Evolutionary conservation across 2,329 filamentous ascomycete species (phyloP).

Genomic region (Colletotrichum sp.): DNA sequence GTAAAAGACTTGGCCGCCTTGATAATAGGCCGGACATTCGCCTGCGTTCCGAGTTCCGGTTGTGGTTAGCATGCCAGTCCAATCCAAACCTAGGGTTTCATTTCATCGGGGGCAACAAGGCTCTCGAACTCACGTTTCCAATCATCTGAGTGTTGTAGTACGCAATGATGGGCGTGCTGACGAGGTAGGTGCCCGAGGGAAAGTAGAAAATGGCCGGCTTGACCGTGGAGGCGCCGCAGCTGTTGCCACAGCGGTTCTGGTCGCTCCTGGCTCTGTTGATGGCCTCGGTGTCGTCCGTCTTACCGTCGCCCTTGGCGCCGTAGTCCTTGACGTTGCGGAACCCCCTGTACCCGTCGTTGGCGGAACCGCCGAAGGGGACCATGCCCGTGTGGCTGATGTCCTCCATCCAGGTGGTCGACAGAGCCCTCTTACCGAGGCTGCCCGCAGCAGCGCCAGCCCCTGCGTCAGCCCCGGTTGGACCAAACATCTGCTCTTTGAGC

Average conservation of each 20-base stretch:
- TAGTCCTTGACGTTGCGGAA: constrained; percentile 47
- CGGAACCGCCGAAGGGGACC: background rate
- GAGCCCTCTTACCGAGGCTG: background rate
- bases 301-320: constrained; percentile 34
- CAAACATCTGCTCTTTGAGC: background rate
- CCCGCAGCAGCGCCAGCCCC: background rate
- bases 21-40: constrained; percentile 59
- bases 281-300: constrained; percentile 59
- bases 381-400: background rate
- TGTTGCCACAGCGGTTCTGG: constrained; percentile 37
- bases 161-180: constrained; percentile 45
- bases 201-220: constrained; percentile 31
- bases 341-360: constrained; percentile 31
- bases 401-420: background rate
- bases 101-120: background rate
- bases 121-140: constrained; percentile 46
- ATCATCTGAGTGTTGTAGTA: constrained; percentile 70
- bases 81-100: background rate
- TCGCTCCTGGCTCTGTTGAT: constrained; percentile 51
- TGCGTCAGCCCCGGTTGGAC: background rate
- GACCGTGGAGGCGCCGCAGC: constrained; percentile 34
- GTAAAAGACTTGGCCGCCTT: constrained; percentile 57
- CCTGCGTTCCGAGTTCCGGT: constrained; percentile 24
- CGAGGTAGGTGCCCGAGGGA: constrained; percentile 58
- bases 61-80: background rate